phyloP scores from a whole-genome alignment of 192 early-diverging fungal genomes.

The Podila verticillata region DNA sequence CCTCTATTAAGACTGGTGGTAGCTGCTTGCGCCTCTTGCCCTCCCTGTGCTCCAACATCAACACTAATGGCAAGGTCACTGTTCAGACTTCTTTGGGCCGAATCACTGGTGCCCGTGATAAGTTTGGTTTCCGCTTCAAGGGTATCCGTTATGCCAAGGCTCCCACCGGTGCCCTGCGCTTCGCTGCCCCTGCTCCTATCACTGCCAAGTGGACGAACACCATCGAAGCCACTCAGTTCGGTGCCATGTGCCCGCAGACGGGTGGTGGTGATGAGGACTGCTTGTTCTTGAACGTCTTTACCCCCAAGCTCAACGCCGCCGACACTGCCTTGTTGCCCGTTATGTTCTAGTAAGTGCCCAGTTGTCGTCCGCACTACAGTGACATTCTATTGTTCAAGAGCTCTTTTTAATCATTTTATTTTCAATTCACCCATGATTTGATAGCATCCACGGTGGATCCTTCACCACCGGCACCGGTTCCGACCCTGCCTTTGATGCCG shows the following conservation, averaged over 20 bases:
- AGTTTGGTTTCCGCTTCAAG: slow-evolving; percentile 45
- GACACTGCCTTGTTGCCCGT: slow-evolving; percentile 29
- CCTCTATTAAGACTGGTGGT: slow-evolving; percentile 28
- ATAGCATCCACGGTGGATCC: slow-evolving; percentile 44
- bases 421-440: slow-evolving; percentile 22
- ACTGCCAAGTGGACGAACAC: slow-evolving; percentile 24
- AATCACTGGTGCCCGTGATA: slow-evolving; percentile 42
- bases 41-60: slow-evolving; percentile 45
- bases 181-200: slow-evolving; percentile 40
- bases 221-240: slow-evolving; percentile 33
- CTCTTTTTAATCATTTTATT: background rate
- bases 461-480: slow-evolving; percentile 49
- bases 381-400: background rate
- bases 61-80: slow-evolving; percentile 29
- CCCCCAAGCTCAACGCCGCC: slow-evolving; percentile 35
- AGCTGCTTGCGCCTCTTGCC: slow-evolving; percentile 40
- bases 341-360: slow-evolving; percentile 47
- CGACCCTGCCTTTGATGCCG: slow-evolving; percentile 50
- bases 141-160: slow-evolving; percentile 52
- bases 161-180: slow-evolving; percentile 44
- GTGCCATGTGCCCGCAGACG: slow-evolving; percentile 48
- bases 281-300: slow-evolving; percentile 52
- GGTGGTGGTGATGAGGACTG: slow-evolving; percentile 51
- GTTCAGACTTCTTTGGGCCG: slow-evolving; percentile 29
- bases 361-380: background rate